phyloP scores from a whole-genome alignment of 345 rosid species.

The Linum lewisii region DNA sequence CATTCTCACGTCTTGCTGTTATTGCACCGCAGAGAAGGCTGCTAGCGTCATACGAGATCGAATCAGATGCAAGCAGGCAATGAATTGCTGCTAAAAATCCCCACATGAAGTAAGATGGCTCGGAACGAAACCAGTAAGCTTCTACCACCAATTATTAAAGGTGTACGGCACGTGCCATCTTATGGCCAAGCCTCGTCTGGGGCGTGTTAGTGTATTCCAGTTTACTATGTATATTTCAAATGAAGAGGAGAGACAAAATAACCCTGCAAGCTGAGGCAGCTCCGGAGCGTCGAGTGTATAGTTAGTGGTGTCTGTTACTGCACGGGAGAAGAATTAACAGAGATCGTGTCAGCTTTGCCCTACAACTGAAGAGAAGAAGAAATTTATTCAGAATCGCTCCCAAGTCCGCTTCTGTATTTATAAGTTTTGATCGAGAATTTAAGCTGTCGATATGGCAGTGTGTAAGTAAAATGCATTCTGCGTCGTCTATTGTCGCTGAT shows the following conservation, averaged over 20 bases:
- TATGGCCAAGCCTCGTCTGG: constrained; percentile 5
- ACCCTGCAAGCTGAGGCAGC: neutral
- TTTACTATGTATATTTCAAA: neutral
- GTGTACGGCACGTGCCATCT: constrained; percentile 7
- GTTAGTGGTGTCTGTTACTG: neutral
- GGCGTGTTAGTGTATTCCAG: neutral
- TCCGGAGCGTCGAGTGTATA: neutral
- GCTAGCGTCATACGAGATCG: constrained; percentile 65
- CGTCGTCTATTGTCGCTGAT: no score
- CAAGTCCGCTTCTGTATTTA: no score
- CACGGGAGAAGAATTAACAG: neutral
- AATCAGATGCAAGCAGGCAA: constrained; percentile 23
- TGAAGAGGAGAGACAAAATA: neutral
- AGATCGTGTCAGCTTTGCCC: neutral
- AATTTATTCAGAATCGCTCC: no score
- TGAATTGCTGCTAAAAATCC: constrained; percentile 11
- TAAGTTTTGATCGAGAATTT: no score
- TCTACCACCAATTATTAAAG: constrained; percentile 9
- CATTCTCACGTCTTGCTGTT: neutral
- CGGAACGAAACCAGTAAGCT: constrained; percentile 3
- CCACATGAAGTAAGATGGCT: neutral
- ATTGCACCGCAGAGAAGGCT: constrained; percentile 52
- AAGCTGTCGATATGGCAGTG: no score
- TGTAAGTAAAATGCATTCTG: no score
- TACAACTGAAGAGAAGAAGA: neutral